Conservation (phyloP, 192 early-diverging fungal species). For the Coemansia sp. region DNA sequence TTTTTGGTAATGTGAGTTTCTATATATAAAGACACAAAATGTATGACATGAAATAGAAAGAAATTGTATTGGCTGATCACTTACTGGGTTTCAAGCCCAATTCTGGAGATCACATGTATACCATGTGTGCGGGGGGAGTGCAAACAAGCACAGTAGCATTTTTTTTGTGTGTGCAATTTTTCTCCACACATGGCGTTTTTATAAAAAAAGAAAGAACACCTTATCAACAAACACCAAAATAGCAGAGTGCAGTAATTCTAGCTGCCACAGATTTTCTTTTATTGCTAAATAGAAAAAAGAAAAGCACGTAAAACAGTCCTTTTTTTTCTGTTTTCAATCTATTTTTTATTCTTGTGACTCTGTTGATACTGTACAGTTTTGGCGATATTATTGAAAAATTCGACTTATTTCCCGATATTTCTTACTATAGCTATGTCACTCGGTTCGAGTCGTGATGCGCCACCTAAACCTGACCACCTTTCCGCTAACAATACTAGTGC, state of each 20-base stretch:
- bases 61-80: neutral
- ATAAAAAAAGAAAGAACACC: neutral
- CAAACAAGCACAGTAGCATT: neutral
- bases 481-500: neutral
- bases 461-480: neutral
- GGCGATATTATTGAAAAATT: neutral
- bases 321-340: neutral
- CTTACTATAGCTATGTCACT: neutral
- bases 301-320: neutral
- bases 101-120: neutral
- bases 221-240: neutral
- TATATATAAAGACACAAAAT: neutral
- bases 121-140: neutral
- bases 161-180: neutral
- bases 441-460: neutral
- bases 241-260: neutral
- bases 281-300: neutral
- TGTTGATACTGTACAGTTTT: neutral
- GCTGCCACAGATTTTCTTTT: neutral
- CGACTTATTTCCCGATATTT: neutral
- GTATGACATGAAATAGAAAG: neutral
- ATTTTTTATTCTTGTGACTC: conserved; percentile 1
- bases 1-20: neutral
- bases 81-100: neutral
- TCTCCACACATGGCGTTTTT: neutral